Evolutionary conservation across 2,329 filamentous ascomycete species (phyloP).

Genomic region (Aspergillus candidus): DNA sequence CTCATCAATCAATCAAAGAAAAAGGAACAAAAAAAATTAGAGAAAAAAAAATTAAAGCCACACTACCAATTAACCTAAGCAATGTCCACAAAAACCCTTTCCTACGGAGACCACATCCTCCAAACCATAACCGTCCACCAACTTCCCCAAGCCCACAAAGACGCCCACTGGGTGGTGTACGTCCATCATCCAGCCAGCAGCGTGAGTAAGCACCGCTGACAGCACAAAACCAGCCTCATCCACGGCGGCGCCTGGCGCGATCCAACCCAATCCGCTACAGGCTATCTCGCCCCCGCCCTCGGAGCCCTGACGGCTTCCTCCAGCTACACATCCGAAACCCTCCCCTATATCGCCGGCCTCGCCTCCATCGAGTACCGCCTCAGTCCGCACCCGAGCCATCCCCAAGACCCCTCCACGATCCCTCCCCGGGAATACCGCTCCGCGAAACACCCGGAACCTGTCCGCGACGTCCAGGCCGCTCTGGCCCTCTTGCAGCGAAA

Average conservation of each 20-base stretch:
- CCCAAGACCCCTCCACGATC: conserved; percentile 29
- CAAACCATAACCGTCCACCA: conserved; percentile 30
- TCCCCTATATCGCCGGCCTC: conserved; percentile 31
- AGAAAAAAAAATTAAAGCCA: background rate
- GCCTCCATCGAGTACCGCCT: conserved; percentile 45
- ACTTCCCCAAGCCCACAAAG: conserved; percentile 11
- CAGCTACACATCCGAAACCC: conserved; percentile 5
- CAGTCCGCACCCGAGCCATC: conserved; percentile 36
- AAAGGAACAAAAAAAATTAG: background rate
- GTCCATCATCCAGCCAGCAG: conserved; percentile 3
- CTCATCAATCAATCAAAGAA: background rate
- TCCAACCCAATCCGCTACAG: conserved; percentile 32
- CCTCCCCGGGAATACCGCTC: conserved; percentile 24
- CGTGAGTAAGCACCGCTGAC: background rate
- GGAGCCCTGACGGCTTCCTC: conserved; percentile 24
- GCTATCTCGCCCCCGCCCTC: conserved; percentile 31
- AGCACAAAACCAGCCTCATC: conserved; percentile 32
- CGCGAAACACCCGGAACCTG: conserved; percentile 41
- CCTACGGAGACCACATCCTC: conserved; percentile 26
- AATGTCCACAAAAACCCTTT: conserved; percentile 15
- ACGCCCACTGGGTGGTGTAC: conserved; percentile 39
- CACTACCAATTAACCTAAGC: background rate
- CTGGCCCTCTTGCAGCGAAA: conserved; percentile 37
- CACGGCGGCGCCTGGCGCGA: conserved; percentile 48
- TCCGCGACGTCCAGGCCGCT: conserved; percentile 37